phyloP scores from a whole-genome alignment of 345 rosid species.

The Linum usitatissimum region DNA sequence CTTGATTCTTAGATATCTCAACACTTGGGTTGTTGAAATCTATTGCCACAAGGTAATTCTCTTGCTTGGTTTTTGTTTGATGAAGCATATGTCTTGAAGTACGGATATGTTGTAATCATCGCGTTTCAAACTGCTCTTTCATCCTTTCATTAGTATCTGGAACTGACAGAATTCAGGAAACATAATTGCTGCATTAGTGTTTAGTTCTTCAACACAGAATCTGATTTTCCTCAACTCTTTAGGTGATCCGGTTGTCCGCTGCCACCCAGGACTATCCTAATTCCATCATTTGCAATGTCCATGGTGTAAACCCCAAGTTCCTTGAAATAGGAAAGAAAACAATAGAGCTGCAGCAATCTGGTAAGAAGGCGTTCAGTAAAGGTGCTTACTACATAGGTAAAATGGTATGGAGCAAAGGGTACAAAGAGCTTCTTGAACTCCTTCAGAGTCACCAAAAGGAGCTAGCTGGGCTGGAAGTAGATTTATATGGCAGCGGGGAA shows the following conservation, averaged over 20 bases:
- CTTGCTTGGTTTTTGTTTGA: background rate
- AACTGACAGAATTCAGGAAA: background rate
- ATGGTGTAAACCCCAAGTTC: slow-evolving; percentile 88
- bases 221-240: slow-evolving; percentile 9
- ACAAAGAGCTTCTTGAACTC: slow-evolving; percentile 71
- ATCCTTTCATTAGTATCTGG: background rate
- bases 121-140: background rate
- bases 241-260: slow-evolving; percentile 89
- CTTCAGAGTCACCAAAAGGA: slow-evolving; percentile 62
- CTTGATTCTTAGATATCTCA: slow-evolving; percentile 47
- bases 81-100: background rate
- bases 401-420: slow-evolving; percentile 98
- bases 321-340: slow-evolving; percentile 71
- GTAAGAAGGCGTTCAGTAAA: slow-evolving; percentile 47
- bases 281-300: slow-evolving; percentile 81
- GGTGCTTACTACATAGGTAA: slow-evolving; percentile 91
- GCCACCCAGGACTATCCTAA: slow-evolving; percentile 88
- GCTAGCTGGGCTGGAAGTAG: slow-evolving; percentile 55
- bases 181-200: no score
- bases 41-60: slow-evolving; percentile 83
- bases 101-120: no score
- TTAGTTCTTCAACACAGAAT: background rate
- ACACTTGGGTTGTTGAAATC: slow-evolving; percentile 73
- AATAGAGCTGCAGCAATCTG: slow-evolving; percentile 41
- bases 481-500: slow-evolving; percentile 83